Percentiles rank a stretch among this genome's conserved stretches.
These are phyloP conservation scores for Phlebiopsis flavidoalba DNA, from an alignment of 768 basidiomycete genomes.

Conservation along the genomic window DNA sequence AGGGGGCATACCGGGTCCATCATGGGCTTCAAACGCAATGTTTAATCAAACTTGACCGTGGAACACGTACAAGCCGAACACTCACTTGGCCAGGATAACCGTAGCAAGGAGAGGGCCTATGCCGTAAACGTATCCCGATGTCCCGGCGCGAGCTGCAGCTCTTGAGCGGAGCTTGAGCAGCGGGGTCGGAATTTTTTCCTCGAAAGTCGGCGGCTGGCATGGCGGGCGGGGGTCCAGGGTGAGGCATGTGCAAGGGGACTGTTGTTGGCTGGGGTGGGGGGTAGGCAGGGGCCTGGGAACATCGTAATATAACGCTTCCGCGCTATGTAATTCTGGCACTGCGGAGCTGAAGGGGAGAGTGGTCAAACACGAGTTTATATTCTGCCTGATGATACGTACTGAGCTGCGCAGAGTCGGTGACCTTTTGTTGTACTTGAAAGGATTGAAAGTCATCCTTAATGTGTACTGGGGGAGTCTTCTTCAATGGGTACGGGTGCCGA, in stretches of 20 bases:
- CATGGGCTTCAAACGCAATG: constrained; percentile 49
- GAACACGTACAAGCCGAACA: constrained; percentile 3
- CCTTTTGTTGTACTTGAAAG: constrained; percentile 76
- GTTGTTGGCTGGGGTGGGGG: constrained; percentile 54
- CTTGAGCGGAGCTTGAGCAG: constrained; percentile 43
- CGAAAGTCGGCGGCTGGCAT: constrained; percentile 68
- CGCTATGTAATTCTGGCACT: constrained; percentile 90
- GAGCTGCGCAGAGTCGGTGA: constrained; percentile 67
- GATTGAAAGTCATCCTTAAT: constrained; percentile 98
- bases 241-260: constrained; percentile 60
- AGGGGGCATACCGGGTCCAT: constrained; percentile 82
- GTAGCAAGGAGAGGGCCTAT: constrained; percentile 76
- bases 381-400: constrained; percentile 42
- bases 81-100: constrained; percentile 71
- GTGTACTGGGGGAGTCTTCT: constrained; percentile 68
- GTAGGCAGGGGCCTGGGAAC: constrained; percentile 63
- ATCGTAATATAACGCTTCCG: constrained; percentile 79
- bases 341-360: constrained; percentile 40
- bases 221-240: constrained; percentile 61
- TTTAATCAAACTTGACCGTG: not conserved
- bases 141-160: constrained; percentile 43
- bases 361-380: not conserved
- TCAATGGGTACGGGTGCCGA: constrained; percentile 71
- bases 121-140: constrained; percentile 68
- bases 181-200: constrained; percentile 69